Evolutionary conservation across 192 early-diverging fungal species (phyloP), one percentile per base, ranked within the genome.

Genomic region (Gryganskiella cystojenkinii): DNA sequence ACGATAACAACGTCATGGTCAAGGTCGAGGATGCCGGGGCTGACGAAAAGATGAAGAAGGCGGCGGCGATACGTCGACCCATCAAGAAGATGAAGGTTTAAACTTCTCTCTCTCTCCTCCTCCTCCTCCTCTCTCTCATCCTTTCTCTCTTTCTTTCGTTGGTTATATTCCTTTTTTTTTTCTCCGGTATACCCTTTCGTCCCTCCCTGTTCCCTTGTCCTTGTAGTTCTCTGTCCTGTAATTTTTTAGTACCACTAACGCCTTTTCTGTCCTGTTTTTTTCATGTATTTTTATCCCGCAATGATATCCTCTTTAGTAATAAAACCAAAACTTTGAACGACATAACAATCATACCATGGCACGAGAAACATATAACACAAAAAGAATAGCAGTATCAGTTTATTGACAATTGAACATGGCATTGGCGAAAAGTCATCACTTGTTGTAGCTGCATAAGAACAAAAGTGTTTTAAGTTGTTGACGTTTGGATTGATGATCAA

Each of bases 51-150:
- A 20, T 33, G 11, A 35, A 53, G 20, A 31, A 8, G 13, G 31
- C 42, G 13, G 43, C 9, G 13, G 31, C 42, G 13, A 5, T 71
- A 17, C 45, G 49, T 9, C 71, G 45, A 30, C 22, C 56, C 20
- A 59, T 34, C 24, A 78, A 78, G 55, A 78, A 61, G 61, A 60
- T 64, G 42, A 78, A 46, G 56, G 56, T 64, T 17, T 64, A 42
- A 51, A 37, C 27, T 33, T 30, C 37, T 40, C 7, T 40, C n/a
- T 40, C 37, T 14, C 27, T 22, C 9, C 9, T 28, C 9, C 9
- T 20, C 4, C 47, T 20, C 4, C 19, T 19, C 13, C 8, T 19
- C 7, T n/a, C 11, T 49, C 11, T 42, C 37, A 6, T 22, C 3
- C 46, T 22, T 56, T 37, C 6, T 31, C 55, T 40, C 24, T 31